Evolutionary conservation across 805 yeast species (phyloP), one percentile per base, ranked within the genome.

Genomic region (Sugiyamaella valdiviana): DNA sequence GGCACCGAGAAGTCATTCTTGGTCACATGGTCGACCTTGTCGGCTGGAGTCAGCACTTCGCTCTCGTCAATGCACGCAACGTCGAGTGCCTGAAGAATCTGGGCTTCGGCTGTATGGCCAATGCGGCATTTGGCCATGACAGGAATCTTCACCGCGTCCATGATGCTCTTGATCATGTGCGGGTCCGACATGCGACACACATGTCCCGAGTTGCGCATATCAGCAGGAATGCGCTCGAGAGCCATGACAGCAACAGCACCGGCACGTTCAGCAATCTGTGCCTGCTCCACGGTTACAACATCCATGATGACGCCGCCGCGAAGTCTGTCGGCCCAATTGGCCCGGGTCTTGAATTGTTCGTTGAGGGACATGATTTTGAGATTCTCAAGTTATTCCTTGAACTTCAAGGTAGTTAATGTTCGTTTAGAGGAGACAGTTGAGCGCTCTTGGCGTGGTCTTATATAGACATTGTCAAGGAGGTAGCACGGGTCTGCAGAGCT

Each of bases 171-270:
- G 66, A 85, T 82, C 85, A 85, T 79, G 57, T 80, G 70, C 2
- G 95, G 95, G 63, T 85, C 95, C 17, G 86, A 79, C 95, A 85
- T 85, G 59, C 95, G 76, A 51, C 91, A 85, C 44, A 85, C 93
- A 49, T 84, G 83, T 44, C 91, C 91, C 46, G 83, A 78, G 53
- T 78, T 81, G 61, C 93, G 77, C 78, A 85, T 85, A 63, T 85
- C 93, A 6, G 93, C 88, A 9, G 95, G 95, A 50, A 85, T 86
- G 57, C 83, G 71, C 68, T 85, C 95, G 55, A 85, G 72, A 3
- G 95, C 95, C 95, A 85, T 85, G 19, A 85, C 95, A 12, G 95
- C 91, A 68, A 86, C 83, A 12, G 95, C 95, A 51, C 95, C 95
- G 2, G 95, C 91, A 47, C 69, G 72, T 65, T 85, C 91, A 20